Conservation (phyloP, 169 alveolate genomes). For the Eimeria acervulina region DNA sequence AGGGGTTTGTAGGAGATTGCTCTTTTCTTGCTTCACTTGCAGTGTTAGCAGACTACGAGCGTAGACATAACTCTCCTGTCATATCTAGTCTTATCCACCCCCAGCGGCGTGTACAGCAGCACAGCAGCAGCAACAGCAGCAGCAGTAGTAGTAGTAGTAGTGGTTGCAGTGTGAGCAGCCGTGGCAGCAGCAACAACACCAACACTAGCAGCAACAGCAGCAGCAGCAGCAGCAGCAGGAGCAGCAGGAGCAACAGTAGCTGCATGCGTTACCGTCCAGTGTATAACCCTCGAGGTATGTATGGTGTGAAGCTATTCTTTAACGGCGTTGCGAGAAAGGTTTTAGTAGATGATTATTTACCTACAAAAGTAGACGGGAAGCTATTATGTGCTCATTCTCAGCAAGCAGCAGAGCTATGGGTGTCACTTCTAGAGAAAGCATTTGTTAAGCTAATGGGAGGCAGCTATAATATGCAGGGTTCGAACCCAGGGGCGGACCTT, state of each 20-base stretch:
- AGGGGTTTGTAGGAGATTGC: conserved; percentile 97
- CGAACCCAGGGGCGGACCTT: conserved; percentile 96
- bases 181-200: neutral
- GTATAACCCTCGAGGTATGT: conserved; percentile 91
- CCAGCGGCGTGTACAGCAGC: conserved; percentile 82
- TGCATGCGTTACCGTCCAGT: no score
- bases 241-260: no score
- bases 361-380: conserved; percentile 86
- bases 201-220: conserved; percentile 31
- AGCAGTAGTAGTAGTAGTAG: neutral
- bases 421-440: conserved; percentile 96
- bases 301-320: conserved; percentile 92
- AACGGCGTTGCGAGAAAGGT: conserved; percentile 95
- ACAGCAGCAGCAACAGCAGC: neutral
- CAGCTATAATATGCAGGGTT: conserved; percentile 94
- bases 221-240: no score
- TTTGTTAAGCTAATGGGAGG: conserved; percentile 95
- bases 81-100: conserved; percentile 88
- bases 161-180: neutral
- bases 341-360: conserved; percentile 95
- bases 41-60: conserved; percentile 94
- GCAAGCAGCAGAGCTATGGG: conserved; percentile 93
- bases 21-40: conserved; percentile 95
- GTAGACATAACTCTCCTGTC: conserved; percentile 88
- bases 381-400: conserved; percentile 94